A percentile compares a stretch with the other conserved stretches of the same genome.
phyloP scores from a whole-genome alignment of 805 yeast species.

The Candida sonorensis region DNA sequence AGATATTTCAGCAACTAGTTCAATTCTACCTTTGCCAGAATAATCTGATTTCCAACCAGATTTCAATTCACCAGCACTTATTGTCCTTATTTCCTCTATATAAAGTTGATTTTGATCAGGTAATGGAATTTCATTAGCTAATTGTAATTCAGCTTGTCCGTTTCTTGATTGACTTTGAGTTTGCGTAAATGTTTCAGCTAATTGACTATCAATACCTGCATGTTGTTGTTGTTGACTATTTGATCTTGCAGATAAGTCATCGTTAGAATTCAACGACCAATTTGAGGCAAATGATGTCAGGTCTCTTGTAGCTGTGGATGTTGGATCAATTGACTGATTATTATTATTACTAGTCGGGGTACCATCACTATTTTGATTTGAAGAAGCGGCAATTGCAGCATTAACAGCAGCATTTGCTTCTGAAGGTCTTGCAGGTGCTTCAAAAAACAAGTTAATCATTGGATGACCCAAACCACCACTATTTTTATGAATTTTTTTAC shows the following conservation, averaged over 20 bases:
- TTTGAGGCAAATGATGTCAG: conserved; percentile 21
- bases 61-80: conserved; percentile 75
- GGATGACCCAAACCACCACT: conserved; percentile 24
- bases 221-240: no score
- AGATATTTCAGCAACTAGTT: conserved; percentile 65
- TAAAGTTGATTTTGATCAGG: conserved; percentile 30
- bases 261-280: conserved; percentile 19
- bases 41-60: conserved; percentile 96
- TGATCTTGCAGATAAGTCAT: no score
- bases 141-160: no score
- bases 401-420: conserved; percentile 1
- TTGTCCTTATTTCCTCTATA: conserved; percentile 66
- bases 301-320: no score
- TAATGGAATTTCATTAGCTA: conserved; percentile 1
- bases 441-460: conserved; percentile 21
- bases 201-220: conserved; percentile 1
- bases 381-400: no score
- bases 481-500: conserved; percentile 20
- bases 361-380: no score
- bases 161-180: neutral
- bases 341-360: no score
- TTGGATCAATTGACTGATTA: conserved; percentile 6
- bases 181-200: conserved; percentile 1
- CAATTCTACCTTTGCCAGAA: conserved; percentile 69
- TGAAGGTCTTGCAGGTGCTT: conserved; percentile 15